Conservation (phyloP, 1,284 basidiomycete genomes). For the Leccinum griseonigrum region DNA sequence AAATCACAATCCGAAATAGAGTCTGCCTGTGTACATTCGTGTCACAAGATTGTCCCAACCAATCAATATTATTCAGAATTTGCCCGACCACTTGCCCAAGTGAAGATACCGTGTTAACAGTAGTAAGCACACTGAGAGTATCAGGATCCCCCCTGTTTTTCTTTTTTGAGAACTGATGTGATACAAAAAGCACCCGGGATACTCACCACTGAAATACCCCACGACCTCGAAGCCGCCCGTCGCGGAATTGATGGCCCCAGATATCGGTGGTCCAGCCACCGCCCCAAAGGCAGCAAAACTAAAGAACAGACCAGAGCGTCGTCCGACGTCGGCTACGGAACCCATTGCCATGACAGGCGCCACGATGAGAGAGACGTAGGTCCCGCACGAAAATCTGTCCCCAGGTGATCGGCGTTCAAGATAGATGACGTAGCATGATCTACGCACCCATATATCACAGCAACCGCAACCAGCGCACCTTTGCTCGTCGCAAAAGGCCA, state of each 20-base stretch:
- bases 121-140: constrained; percentile 31
- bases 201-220: constrained; percentile 46
- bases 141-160: constrained; percentile 25
- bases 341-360: constrained; percentile 62
- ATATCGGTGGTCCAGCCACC: constrained; percentile 48
- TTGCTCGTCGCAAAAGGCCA: constrained; percentile 45
- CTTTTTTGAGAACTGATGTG: neutral
- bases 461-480: constrained; percentile 35
- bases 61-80: constrained; percentile 16
- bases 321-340: constrained; percentile 53
- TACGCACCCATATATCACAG: constrained; percentile 45
- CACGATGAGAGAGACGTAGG: constrained; percentile 52
- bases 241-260: constrained; percentile 43
- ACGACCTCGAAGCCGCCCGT: constrained; percentile 37
- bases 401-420: constrained; percentile 30
- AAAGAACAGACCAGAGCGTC: constrained; percentile 56
- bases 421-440: neutral
- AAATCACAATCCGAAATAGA: neutral
- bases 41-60: neutral
- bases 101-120: constrained; percentile 26
- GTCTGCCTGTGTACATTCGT: neutral
- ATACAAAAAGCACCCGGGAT: constrained; percentile 35
- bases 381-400: constrained; percentile 54
- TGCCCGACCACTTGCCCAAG: constrained; percentile 29
- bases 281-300: constrained; percentile 48